phyloP scores from a whole-genome alignment of 208 protist genomes.

The Wallacemonas sp. region DNA sequence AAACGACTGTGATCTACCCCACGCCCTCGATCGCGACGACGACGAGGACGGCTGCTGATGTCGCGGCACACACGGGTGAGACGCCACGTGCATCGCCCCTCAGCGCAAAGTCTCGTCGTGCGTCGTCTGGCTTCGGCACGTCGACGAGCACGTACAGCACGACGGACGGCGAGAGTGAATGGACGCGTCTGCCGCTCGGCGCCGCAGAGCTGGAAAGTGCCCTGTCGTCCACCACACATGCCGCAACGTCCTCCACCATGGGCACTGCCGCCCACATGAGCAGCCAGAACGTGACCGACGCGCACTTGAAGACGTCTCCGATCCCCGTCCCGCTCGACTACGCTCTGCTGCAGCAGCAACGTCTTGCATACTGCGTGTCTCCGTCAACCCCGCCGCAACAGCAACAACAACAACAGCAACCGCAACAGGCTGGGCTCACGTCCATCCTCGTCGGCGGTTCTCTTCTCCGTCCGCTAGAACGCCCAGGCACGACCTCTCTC shows the following conservation, averaged over 20 bases:
- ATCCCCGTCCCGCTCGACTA: not conserved
- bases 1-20: too few species aligned
- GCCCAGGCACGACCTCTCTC: too few species aligned
- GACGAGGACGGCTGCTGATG: too few species aligned
- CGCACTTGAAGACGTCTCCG: not conserved
- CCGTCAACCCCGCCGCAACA: too few species aligned
- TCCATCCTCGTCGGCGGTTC: constrained; percentile 9
- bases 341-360: too few species aligned
- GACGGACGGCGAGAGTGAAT: not conserved
- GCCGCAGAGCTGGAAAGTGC: not conserved
- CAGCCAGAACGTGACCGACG: not conserved
- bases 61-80: too few species aligned
- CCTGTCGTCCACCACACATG: not conserved
- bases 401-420: not conserved
- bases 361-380: too few species aligned
- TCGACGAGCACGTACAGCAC: not conserved
- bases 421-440: not conserved
- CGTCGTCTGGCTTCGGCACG: not conserved
- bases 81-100: too few species aligned
- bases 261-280: not conserved
- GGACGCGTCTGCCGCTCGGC: not conserved
- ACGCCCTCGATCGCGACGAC: too few species aligned
- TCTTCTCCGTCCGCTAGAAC: not conserved
- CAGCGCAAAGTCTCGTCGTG: not conserved
- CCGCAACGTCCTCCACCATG: not conserved